Conservation (phyloP, 176 grass and related monocot species). For the Eragrostis curvula region DNA sequence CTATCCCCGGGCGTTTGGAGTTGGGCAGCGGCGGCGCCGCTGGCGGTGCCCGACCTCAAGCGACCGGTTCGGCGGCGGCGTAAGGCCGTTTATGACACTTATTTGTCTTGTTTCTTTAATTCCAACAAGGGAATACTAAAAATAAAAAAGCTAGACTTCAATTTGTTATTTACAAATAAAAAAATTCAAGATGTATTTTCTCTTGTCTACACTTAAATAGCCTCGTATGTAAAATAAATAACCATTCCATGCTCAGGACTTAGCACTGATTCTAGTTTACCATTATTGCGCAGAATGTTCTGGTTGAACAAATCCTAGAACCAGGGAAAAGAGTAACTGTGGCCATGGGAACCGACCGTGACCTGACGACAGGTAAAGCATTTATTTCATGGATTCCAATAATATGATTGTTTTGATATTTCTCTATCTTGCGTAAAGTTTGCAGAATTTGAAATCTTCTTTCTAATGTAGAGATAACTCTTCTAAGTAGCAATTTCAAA, state of each 20-base stretch:
- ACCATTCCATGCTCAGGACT: constrained; percentile 14
- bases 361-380: constrained; percentile 67
- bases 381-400: constrained; percentile 29
- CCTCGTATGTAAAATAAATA: constrained; percentile 22
- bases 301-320: constrained; percentile 80
- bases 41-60: too few relatives aligned
- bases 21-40: too few relatives aligned
- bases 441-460: constrained; percentile 22
- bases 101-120: neutral
- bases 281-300: constrained; percentile 71
- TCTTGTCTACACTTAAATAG: neutral
- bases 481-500: neutral
- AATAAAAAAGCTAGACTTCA: neutral
- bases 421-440: neutral
- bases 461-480: constrained; percentile 8
- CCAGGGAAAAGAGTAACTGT: constrained; percentile 86
- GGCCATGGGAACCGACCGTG: constrained; percentile 83
- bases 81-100: too few relatives aligned
- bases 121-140: neutral
- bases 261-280: constrained; percentile 31
- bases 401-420: constrained; percentile 24
- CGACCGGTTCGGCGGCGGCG: too few relatives aligned
- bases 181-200: constrained; percentile 1
- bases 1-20: too few relatives aligned
- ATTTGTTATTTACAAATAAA: constrained; percentile 25